Evolutionary conservation across 441 rosid genomes (phyloP).

Genomic region (Adansonia grandidieri): DNA sequence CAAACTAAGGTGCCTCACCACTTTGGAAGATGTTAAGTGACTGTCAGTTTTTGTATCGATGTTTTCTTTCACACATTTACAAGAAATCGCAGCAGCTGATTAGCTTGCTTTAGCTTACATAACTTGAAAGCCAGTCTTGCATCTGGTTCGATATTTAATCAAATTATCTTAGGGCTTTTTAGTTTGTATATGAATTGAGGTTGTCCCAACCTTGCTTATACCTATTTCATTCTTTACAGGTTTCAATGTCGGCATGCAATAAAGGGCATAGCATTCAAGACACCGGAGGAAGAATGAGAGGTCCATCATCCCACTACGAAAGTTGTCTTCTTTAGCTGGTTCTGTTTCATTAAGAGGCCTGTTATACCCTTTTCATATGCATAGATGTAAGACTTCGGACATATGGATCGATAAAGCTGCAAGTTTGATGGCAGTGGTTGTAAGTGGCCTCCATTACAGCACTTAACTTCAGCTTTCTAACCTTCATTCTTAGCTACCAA

Average conservation of each 20-base stretch:
- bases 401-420: not conserved
- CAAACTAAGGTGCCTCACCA: not conserved
- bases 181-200: not conserved
- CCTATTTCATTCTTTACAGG: constrained; percentile 45
- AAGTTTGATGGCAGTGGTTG: not conserved
- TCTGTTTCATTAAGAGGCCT: not conserved
- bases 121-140: not conserved
- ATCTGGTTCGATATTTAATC: not conserved
- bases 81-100: not conserved
- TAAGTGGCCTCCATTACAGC: not conserved
- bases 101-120: not conserved
- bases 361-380: not conserved
- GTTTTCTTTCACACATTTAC: not conserved
- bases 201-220: not conserved
- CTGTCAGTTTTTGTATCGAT: not conserved
- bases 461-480: constrained; percentile 7
- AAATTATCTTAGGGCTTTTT: constrained; percentile 7
- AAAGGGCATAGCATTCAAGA: constrained; percentile 64
- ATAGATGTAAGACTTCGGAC: not conserved
- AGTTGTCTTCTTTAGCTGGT: constrained; percentile 2
- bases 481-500: not conserved
- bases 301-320: not conserved
- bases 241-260: constrained; percentile 80
- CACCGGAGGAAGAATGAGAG: constrained; percentile 60
- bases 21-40: not conserved